Base-by-base conservation (phyloP, 345 rosid species). In the Acer negundo region DNA sequence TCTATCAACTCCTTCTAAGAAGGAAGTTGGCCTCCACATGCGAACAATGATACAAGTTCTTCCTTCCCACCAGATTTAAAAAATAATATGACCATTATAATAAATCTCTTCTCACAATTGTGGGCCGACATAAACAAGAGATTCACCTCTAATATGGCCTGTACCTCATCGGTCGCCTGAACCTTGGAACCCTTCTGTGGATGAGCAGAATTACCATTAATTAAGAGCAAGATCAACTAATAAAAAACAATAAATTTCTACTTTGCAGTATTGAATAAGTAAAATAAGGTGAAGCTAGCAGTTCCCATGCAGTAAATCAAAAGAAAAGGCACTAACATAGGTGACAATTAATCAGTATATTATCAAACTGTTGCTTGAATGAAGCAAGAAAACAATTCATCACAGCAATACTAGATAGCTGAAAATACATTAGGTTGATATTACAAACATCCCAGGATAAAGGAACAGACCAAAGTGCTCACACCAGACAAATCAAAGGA, bases 141-240 rank as follows among this genome's bases (percentile, higher is more conserved):
- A 71, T 38, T 75, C 62, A 19, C 66, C 70, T 81, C 82, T 85
- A 94, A 86, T 96, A 96, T 8, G 99, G 99, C 82, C 98, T 90
- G 78, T 92, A 96, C 42, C 99, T 85, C 88, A 87, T 87, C 0
- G 99, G 92, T 74, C 98, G 87, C 85, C 99, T 87, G 85, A 89
- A 94, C 90, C 99, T 91, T 1, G 99, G 98, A 76, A 89, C 85
- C 88, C 97, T 92, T 87, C 99, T 96, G 97, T 80, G 76, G 58
- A 85, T 80, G 49, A 83, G 70, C 66, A 51, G 56, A 69, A 78
- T 56, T 64, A 61, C 70, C 58, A n/a, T 66, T 53, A 22, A 17
- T 1, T 35, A 2, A 53, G 35, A 49, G 55, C 64, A 77, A 67
- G 11, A 83, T 70, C 49, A 67, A 51, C 24, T 0, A 62, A 2